Conservation (phyloP, 371 early-diverging fungal species). For the Coemansia sp. region DNA sequence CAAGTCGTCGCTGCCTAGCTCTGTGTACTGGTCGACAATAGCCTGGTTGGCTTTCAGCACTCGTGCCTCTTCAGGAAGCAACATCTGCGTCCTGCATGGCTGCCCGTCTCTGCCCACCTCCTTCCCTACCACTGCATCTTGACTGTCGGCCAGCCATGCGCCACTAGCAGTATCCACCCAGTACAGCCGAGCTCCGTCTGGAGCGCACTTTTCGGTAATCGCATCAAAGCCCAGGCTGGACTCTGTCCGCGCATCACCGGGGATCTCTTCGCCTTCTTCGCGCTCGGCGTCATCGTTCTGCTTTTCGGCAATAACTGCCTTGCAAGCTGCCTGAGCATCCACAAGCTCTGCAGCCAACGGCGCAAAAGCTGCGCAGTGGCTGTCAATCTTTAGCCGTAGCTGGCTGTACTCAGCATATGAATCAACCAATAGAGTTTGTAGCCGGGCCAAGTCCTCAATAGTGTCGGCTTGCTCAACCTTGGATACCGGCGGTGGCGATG, state of each 20-base stretch:
- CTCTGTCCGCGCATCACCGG: constrained; percentile 14
- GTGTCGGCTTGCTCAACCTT: constrained; percentile 18
- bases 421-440: constrained; percentile 12
- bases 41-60: constrained; percentile 30
- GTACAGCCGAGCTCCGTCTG: constrained; percentile 35
- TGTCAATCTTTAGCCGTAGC: constrained; percentile 36
- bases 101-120: constrained; percentile 5
- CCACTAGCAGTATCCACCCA: constrained; percentile 12
- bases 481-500: constrained; percentile 9
- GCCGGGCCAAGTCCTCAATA: constrained; percentile 26
- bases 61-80: constrained; percentile 37
- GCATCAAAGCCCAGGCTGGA: constrained; percentile 16
- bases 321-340: constrained; percentile 8
- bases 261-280: constrained; percentile 49
- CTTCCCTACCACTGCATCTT: constrained; percentile 21
- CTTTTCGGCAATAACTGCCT: neutral
- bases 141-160: constrained; percentile 38
- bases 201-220: constrained; percentile 18
- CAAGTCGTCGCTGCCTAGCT: constrained; percentile 24
- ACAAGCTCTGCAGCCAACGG: constrained; percentile 23
- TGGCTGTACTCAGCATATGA: constrained; percentile 42
- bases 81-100: constrained; percentile 24
- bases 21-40: constrained; percentile 18
- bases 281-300: constrained; percentile 22
- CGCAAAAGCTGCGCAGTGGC: constrained; percentile 16